Evolutionary conservation across 257 asterid genomes (phyloP), one percentile per base, ranked within the genome.

Genomic region (Echium plantagineum): DNA sequence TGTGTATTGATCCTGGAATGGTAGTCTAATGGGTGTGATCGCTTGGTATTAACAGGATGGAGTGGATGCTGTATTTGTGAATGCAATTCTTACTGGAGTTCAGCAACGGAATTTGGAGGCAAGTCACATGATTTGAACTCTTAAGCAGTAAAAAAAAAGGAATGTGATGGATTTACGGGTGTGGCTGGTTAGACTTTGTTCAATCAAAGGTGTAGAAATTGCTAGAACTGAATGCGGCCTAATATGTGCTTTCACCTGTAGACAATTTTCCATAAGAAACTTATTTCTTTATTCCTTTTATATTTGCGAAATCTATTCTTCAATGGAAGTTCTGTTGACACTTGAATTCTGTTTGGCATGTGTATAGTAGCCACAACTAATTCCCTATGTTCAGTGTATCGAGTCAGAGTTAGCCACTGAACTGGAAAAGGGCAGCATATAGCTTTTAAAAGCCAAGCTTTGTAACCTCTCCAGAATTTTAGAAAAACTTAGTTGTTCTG

Each of bases 41-140:
- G 12, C 49, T 42, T 46, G 62, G 20, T 15, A 4, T 64, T 69
- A 61, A 59, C 67, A 91, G 95, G 90, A 78, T 58, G 90, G 56
- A 59, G 75, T 88, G 66, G 97, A 93, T 74, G 98, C 97, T 35
- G 38, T 93, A 48, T 93, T 88, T 77, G 98, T 93, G 28, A 93
- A 93, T 77, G 85, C 94, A 62, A 83, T 78, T 63, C 94, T 93
- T 55, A 66, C 78, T 55, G 94, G 95, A 54, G 61, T 83, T 69
- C 98, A 93, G 78, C 98, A 89, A 68, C 70, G 98, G 63, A 93
- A 93, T 78, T 79, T 93, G 68, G 98, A 84, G 85, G 97, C 70
- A 67, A 77, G 91, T 74, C 61, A 32, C 59, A 32, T 48, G 28
- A 21, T 47, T 57, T 60, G 5, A 21, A n/a, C 46, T 55, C 24